These are phyloP conservation scores for Phytophthora capsici DNA, from an alignment of 352 stramenopile species.

Conservation along the genomic window DNA sequence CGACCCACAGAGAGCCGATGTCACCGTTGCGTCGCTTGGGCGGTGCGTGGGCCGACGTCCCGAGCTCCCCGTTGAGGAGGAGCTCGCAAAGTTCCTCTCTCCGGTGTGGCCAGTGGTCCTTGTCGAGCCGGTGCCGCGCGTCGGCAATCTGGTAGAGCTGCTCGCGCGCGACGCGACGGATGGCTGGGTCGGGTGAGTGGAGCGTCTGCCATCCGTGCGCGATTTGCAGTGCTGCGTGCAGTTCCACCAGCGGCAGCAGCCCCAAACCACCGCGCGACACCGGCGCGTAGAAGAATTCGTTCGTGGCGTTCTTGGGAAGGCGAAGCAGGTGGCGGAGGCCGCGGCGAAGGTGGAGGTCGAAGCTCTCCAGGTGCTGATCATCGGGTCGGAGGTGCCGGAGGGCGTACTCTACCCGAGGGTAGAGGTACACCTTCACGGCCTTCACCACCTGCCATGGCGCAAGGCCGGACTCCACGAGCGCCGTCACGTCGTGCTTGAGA, in stretches of 20 bases:
- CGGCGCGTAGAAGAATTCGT: conserved; percentile 15
- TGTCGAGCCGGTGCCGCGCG: neutral
- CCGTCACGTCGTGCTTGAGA: conserved; percentile 1
- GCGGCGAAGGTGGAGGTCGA: conserved; percentile 5
- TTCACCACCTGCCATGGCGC: conserved; percentile 17
- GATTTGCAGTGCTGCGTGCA: conserved; percentile 10
- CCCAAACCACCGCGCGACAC: conserved; percentile 12
- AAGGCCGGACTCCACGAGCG: neutral
- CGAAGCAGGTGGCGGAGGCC: conserved; percentile 11
- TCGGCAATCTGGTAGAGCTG: conserved; percentile 18
- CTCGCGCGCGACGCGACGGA: conserved; percentile 6
- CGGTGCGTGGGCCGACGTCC: no score
- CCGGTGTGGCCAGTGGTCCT: no score
- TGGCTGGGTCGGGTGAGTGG: conserved; percentile 5
- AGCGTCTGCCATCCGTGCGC: conserved; percentile 21
- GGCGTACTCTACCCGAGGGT: conserved; percentile 4
- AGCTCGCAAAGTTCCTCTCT: conserved; percentile 5
- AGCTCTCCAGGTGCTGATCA: neutral
- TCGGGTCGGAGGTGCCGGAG: conserved; percentile 6
- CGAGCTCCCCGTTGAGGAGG: conserved; percentile 3
- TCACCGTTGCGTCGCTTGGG: conserved; percentile 1
- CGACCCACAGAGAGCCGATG: conserved; percentile 19
- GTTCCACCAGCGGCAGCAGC: conserved; percentile 9
- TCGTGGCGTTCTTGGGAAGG: neutral
- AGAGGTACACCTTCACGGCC: conserved; percentile 18